These are phyloP conservation scores for Perkinsus olseni DNA, from an alignment of 169 alveolate species.

Conservation along the genomic window DNA sequence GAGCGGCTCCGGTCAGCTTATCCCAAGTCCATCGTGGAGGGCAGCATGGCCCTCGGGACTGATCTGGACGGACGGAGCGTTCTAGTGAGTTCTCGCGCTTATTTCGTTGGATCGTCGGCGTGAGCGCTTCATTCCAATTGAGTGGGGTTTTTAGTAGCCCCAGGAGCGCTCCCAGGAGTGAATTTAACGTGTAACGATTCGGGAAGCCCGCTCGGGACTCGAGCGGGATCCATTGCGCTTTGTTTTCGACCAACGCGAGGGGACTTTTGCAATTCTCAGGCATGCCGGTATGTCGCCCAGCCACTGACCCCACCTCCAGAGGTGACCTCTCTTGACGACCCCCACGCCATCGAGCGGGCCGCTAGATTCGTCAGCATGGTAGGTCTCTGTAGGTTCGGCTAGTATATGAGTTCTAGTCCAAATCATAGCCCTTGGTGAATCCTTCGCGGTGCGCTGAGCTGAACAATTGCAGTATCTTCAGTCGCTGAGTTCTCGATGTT, in stretches of 20 bases:
- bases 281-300: neutral
- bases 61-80: neutral
- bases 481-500: neutral
- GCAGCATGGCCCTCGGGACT: neutral
- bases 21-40: neutral
- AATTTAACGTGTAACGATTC: too few species aligned
- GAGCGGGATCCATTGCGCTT: too few species aligned
- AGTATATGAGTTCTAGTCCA: too few species aligned
- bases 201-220: too few species aligned
- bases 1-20: neutral
- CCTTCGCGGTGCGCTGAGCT: too few species aligned
- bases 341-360: neutral
- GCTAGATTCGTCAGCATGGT: neutral
- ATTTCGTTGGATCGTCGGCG: too few species aligned
- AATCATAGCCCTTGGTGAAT: too few species aligned
- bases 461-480: neutral
- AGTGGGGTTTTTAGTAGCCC: too few species aligned
- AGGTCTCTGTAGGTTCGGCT: too few species aligned
- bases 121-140: too few species aligned
- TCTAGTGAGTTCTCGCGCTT: neutral
- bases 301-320: neutral
- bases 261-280: neutral
- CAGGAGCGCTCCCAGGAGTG: too few species aligned
- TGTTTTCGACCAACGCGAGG: neutral
- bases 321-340: neutral